A percentile compares a stretch with the other conserved stretches of the same genome.
These are phyloP conservation scores for Aspergillus uvarum DNA, from an alignment of 2,329 filamentous ascomycete genomes.

Conservation along the genomic window DNA sequence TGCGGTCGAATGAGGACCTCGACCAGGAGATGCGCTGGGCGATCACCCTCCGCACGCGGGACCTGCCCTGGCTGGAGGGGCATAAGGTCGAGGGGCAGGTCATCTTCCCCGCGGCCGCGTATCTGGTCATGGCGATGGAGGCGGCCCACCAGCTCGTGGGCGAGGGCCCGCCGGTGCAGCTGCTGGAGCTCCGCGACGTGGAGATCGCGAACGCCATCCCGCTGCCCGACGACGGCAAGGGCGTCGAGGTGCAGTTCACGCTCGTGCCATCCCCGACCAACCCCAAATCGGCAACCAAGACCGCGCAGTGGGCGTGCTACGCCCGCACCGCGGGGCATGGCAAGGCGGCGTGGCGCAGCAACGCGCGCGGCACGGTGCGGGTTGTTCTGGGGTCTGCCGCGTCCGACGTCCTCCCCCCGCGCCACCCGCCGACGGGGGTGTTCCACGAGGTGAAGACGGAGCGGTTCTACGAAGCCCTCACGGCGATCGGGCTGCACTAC, in stretches of 20 bases:
- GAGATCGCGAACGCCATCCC: not conserved
- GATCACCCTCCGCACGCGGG: constrained; percentile 17
- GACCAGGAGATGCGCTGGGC: constrained; percentile 15
- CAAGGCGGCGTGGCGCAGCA: not conserved
- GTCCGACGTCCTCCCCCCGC: not conserved
- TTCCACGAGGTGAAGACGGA: too few relatives aligned
- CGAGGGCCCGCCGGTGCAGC: not conserved
- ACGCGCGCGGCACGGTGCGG: not conserved
- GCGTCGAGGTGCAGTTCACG: not conserved
- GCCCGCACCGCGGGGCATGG: not conserved
- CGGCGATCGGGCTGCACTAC: too few relatives aligned
- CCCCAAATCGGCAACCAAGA: not conserved
- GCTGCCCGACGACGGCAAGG: not conserved
- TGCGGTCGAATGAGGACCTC: constrained; percentile 4
- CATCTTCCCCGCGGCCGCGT: constrained; percentile 27
- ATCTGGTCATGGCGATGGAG: constrained; percentile 14
- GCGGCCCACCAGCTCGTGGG: not conserved
- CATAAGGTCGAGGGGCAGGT: constrained; percentile 24
- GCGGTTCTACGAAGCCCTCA: too few relatives aligned
- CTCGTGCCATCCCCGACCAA: not conserved
- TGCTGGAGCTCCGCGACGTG: not conserved
- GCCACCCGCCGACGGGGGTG: not conserved
- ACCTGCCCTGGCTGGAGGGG: constrained; percentile 27
- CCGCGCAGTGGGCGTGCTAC: not conserved
- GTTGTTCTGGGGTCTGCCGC: constrained; percentile 7